phyloP scores from a whole-genome alignment of 2,329 filamentous ascomycete species.

The Hymenoscyphus fraxineus region DNA sequence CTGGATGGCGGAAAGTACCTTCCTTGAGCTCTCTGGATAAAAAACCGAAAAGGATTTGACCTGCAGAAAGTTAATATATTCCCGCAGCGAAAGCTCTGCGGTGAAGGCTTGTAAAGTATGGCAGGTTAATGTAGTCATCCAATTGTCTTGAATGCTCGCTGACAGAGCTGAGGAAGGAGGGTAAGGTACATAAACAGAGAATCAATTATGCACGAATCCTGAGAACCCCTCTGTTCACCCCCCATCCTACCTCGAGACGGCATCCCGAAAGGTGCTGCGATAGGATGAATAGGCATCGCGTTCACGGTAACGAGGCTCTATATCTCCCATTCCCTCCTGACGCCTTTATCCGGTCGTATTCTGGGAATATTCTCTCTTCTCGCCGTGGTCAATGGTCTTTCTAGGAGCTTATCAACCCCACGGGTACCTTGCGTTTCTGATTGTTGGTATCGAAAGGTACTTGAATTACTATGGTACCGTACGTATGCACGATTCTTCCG shows the following conservation, averaged over 20 bases:
- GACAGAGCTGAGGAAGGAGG: neutral
- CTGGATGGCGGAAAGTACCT: constrained; percentile 1
- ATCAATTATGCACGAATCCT: neutral
- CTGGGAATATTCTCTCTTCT: neutral
- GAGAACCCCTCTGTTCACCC: neutral
- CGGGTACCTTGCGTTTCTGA: neutral
- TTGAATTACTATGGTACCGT: too few relatives aligned
- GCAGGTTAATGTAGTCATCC: neutral
- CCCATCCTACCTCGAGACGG: neutral
- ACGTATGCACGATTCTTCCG: neutral
- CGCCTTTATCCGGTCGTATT: neutral
- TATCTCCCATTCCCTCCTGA: neutral
- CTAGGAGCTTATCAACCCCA: neutral
- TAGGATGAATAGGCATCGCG: neutral
- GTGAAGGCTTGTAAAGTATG: neutral
- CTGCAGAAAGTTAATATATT: constrained; percentile 2
- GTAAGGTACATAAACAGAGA: neutral
- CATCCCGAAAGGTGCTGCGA: neutral
- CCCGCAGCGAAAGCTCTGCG: neutral
- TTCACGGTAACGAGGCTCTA: neutral
- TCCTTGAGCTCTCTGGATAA: constrained; percentile 2
- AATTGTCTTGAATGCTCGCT: neutral
- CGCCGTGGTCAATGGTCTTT: neutral
- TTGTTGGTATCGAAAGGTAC: neutral
- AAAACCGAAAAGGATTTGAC: neutral